Conservation (phyloP, 192 early-diverging fungal species). For the Entomortierella parvispora region DNA sequence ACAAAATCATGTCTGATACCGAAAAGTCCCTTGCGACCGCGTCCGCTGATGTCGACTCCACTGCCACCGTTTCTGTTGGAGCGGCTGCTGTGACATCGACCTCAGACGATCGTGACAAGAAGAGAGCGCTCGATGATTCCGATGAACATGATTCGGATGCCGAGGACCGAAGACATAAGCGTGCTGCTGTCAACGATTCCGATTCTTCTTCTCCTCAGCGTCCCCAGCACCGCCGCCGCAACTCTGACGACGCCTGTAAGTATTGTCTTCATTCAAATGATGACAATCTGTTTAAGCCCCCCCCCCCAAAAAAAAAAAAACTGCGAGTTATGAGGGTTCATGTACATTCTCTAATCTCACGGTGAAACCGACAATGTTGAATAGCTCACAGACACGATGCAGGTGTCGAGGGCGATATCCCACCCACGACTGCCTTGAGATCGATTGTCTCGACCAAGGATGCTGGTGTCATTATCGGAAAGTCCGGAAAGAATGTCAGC, state of each 20-base stretch:
- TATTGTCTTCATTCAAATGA: conserved; percentile 4
- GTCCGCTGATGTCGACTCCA: no score
- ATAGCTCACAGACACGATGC: conserved; percentile 29
- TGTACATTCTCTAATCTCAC: no score
- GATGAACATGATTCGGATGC: conserved; percentile 54
- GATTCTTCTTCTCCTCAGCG: conserved; percentile 52
- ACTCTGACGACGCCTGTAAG: conserved; percentile 50
- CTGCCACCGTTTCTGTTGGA: no score
- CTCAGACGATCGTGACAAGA: conserved; percentile 52
- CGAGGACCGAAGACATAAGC: conserved; percentile 54
- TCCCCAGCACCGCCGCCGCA: conserved; percentile 51
- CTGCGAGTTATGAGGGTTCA: no score
- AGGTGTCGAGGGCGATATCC: conserved; percentile 41
- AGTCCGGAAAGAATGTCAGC: conserved; percentile 90
- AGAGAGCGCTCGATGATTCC: conserved; percentile 57
- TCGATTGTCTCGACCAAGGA: conserved; percentile 75
- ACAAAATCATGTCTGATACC: conserved; percentile 38
- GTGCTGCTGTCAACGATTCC: conserved; percentile 56
- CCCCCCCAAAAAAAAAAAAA: no score
- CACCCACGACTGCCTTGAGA: conserved; percentile 60
- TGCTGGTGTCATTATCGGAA: conserved; percentile 91
- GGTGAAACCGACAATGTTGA: conserved; percentile 12
- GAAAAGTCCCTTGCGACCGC: conserved; percentile 26
- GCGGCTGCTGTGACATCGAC: no score
- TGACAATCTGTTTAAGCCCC: no score